Percentiles rank a stretch among this genome's conserved stretches.
phyloP scores from a whole-genome alignment of 257 asterid species.

The Ehretia macrophylla region DNA sequence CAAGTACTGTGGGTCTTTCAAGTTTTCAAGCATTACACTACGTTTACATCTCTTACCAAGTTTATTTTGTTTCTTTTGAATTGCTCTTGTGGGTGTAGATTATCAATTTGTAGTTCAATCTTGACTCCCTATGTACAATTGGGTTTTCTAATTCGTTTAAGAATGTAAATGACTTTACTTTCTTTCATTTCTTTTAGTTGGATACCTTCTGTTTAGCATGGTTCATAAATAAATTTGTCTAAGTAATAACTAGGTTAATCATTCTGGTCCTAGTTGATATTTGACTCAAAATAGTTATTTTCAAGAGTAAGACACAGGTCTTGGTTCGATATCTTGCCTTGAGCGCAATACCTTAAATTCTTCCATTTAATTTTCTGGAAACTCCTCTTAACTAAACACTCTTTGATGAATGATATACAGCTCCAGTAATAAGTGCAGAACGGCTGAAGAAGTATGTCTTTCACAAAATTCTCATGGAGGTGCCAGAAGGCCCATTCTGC shows the following conservation, averaged over 20 bases:
- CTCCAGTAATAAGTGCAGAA: conserved; percentile 67
- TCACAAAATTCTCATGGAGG: conserved; percentile 57
- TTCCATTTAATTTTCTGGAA: background rate
- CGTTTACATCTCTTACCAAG: too few species aligned
- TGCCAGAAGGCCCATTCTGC: conserved; percentile 80
- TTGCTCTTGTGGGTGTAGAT: too few species aligned
- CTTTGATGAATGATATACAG: conserved; percentile 27
- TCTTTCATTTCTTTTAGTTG: too few species aligned
- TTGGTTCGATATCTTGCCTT: too few species aligned
- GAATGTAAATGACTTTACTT: background rate
- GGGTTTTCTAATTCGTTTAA: background rate
- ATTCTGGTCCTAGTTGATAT: background rate
- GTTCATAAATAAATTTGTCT: too few species aligned
- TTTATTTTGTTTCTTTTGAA: too few species aligned
- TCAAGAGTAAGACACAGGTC: too few species aligned
- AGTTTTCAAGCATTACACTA: too few species aligned
- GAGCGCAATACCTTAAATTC: background rate
- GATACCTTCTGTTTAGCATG: too few species aligned
- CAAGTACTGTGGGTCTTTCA: too few species aligned
- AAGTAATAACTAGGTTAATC: background rate
- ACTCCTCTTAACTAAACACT: background rate
- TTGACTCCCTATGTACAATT: background rate
- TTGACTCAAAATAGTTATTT: too few species aligned
- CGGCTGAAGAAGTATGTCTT: conserved; percentile 70
- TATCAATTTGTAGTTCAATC: background rate